These are phyloP conservation scores for Ascodesmis nigricans DNA, from an alignment of 495 filamentous ascomycete species.

Conservation along the genomic window DNA sequence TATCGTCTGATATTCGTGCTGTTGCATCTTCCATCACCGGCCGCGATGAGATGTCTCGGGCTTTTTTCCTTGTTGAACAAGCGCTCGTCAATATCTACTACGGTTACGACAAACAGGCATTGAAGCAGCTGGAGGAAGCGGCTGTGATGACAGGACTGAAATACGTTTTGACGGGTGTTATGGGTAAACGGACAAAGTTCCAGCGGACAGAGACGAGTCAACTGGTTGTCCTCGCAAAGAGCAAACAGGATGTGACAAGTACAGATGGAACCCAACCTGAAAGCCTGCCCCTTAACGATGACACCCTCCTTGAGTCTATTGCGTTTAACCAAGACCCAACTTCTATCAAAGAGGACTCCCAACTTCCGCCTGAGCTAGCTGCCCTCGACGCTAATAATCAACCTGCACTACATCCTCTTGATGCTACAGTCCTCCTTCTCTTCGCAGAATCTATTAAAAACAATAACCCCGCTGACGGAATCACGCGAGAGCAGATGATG, in stretches of 20 bases:
- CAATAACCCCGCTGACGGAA: conserved; percentile 53
- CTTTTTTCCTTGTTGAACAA: conserved; percentile 54
- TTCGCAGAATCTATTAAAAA: conserved; percentile 76
- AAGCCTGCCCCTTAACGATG: conserved; percentile 61
- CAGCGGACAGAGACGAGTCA: conserved; percentile 79
- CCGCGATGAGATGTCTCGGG: conserved; percentile 26
- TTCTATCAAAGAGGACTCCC: conserved; percentile 21
- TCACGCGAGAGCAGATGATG: conserved; percentile 78
- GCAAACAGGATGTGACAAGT: conserved; percentile 22
- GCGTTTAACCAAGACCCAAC: conserved; percentile 40
- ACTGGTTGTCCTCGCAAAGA: conserved; percentile 76
- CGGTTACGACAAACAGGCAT: conserved; percentile 55
- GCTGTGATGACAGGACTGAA: conserved; percentile 42
- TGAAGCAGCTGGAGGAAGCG: conserved; percentile 43
- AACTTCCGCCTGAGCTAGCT: conserved; percentile 35
- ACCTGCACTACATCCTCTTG: conserved; percentile 58
- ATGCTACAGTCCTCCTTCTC: conserved; percentile 62
- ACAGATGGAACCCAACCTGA: conserved; percentile 27
- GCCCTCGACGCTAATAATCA: conserved; percentile 55
- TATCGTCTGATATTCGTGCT: conserved; percentile 27
- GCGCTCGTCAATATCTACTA: conserved; percentile 70
- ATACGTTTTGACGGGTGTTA: conserved; percentile 62
- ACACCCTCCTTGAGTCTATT: conserved; percentile 76
- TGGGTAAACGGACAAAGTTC: conserved; percentile 84
- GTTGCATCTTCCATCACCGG: conserved; percentile 3